Base-by-base conservation (phyloP, 192 early-diverging fungal genomes). In the Rhizophagus sp. region DNA sequence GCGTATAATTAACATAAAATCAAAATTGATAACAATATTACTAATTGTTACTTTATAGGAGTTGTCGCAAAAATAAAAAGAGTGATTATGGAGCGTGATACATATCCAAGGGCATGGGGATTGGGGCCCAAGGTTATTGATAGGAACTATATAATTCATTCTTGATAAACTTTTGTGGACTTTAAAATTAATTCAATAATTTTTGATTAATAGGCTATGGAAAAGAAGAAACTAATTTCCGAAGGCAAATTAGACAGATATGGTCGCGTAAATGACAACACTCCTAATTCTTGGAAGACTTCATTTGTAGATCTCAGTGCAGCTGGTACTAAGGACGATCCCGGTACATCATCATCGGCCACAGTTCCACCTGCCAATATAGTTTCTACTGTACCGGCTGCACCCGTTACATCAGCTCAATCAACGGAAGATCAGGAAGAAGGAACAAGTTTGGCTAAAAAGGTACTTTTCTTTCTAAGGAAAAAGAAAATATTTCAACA, bases 31-130 rank as follows among this genome's bases (percentile, higher is more conserved):
- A 49, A 7, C 13, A 49, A 74, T 5, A 36, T 62, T 36, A 4
- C 10, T 50, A 74, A 33, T 30, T 62, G 2, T 75, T 62, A 57
- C 36, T 75, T 41, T 62, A 63, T 49, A 79, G 78, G 78, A 12
- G 96, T 98, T 13, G 96, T 99, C 75, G 96, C 98, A 82, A 98
- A 98, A 91, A 98, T 99, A 84, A 99, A 99, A 94, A 94, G 98
- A 82, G 98, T 99, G 39, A 98, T 99, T 78, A 99, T 99, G 98
- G 98, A 99, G 87, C 94, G 98, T 67, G 98, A 99, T 87, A 98
- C 98, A 8, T 99, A 99, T 85, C 98, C 98, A 63, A 93, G 96
- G 71, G 91, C 95, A 81, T 99, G 98, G 98, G 98, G 98, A 22
- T 88, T 99, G 79, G 98, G 98, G 63, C 97, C 97, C 33, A 80